Evolutionary conservation across 2,329 filamentous ascomycete genomes (phyloP).

Genomic region (Calonectria hongkongensis): DNA sequence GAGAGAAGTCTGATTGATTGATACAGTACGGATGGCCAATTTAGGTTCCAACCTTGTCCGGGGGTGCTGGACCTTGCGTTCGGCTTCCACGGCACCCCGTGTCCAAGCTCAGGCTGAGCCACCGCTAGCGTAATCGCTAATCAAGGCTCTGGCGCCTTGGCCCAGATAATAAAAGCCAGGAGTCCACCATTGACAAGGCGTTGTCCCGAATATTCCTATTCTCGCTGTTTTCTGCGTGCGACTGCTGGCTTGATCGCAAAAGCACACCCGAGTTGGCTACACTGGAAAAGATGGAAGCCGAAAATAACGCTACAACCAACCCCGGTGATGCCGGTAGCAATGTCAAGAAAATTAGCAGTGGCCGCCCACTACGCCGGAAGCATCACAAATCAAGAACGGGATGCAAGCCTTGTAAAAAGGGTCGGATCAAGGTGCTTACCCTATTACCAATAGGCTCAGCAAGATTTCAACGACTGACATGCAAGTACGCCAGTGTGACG

Average conservation of each 20-base stretch:
- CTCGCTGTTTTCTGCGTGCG: neutral
- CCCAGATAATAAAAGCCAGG: neutral
- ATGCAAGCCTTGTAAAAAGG: slow-evolving; percentile 17
- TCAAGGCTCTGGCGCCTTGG: neutral
- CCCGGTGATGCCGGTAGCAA: neutral
- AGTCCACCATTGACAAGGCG: neutral
- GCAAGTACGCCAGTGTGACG: slow-evolving; percentile 23
- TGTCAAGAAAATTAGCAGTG: neutral
- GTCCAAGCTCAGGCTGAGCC: slow-evolving; percentile 14
- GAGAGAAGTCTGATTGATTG: no score
- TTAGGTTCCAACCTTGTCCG: neutral
- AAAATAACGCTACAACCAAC: no score
- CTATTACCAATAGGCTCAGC: no score
- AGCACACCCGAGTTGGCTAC: neutral
- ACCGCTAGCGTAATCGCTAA: slow-evolving; percentile 9
- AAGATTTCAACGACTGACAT: neutral
- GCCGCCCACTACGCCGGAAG: neutral
- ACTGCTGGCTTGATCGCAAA: neutral
- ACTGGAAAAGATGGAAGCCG: neutral
- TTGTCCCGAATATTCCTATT: neutral
- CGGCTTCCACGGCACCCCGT: neutral
- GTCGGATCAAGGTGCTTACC: slow-evolving; percentile 23
- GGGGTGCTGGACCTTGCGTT: neutral
- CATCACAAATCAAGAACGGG: slow-evolving; percentile 31
- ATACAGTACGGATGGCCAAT: neutral